A percentile compares a stretch with the other conserved stretches of the same genome.
These are phyloP conservation scores for Aspergillus homomorphus DNA, from an alignment of 495 filamentous ascomycete species.

Conservation along the genomic window DNA sequence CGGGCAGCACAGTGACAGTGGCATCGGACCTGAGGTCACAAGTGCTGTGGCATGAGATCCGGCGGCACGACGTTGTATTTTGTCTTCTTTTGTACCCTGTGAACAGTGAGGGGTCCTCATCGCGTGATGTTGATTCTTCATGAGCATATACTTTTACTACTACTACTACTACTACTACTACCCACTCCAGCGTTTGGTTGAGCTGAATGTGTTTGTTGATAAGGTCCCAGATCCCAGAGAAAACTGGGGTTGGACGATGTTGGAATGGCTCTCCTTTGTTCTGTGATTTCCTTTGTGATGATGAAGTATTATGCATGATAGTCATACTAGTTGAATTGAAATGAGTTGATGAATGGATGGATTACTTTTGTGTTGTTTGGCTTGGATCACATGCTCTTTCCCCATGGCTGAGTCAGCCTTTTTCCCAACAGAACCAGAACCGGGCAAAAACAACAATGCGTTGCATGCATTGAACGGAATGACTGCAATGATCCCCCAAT, in stretches of 20 bases:
- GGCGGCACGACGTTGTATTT: slow-evolving; percentile 10
- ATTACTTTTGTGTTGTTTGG: slow-evolving; percentile 20
- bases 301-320: background rate
- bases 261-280: background rate
- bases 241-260: background rate
- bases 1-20: slow-evolving; percentile 43
- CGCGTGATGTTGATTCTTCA: slow-evolving; percentile 2
- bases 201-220: background rate
- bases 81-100: slow-evolving; percentile 1
- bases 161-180: background rate
- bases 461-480: background rate
- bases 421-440: background rate
- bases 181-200: background rate
- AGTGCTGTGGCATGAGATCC: slow-evolving; percentile 25
- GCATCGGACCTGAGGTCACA: slow-evolving; percentile 42
- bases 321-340: slow-evolving; percentile 7
- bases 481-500: background rate
- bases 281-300: background rate
- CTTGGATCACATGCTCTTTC: background rate
- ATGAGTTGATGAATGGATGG: no score
- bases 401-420: slow-evolving; percentile 3
- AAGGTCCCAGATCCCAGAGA: background rate
- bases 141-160: background rate
- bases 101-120: background rate
- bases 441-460: background rate